Evolutionary conservation across 495 filamentous ascomycete species (phyloP).

Genomic region (Podospora comata): DNA sequence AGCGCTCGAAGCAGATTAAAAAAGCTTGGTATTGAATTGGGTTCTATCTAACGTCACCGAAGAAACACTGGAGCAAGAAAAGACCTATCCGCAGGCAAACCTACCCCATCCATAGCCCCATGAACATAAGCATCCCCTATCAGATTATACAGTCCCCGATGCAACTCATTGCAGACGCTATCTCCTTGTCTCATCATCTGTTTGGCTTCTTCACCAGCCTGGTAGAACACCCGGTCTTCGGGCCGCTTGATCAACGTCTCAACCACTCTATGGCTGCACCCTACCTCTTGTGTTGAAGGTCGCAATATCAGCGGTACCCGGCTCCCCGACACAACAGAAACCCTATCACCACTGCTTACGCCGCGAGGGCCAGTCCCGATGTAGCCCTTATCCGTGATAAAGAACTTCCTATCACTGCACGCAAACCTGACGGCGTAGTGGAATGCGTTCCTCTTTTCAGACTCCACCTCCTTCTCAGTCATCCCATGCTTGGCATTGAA

Average conservation of each 20-base stretch:
- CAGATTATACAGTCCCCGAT: slow-evolving; percentile 15
- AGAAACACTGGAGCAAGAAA: background rate
- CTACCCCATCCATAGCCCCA: slow-evolving; percentile 26
- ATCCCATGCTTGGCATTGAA: background rate
- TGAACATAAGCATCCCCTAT: slow-evolving; percentile 34
- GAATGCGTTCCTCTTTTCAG: slow-evolving; percentile 20
- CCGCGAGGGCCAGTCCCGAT: slow-evolving; percentile 25
- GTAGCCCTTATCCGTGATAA: slow-evolving; percentile 26
- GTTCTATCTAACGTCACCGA: background rate
- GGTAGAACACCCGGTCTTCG: slow-evolving; percentile 1
- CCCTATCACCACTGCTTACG: slow-evolving; percentile 14
- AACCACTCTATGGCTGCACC: background rate
- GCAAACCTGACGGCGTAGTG: slow-evolving; percentile 25
- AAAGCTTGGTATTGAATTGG: background rate
- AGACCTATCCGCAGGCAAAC: background rate
- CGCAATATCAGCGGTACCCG: slow-evolving; percentile 26
- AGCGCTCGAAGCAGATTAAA: background rate
- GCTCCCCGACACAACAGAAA: slow-evolving; percentile 21
- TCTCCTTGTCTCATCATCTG: background rate
- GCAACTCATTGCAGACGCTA: slow-evolving; percentile 1
- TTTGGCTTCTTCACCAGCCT: background rate
- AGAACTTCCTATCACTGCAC: slow-evolving; percentile 23
- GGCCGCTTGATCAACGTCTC: slow-evolving; percentile 9
- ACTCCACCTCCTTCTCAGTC: background rate
- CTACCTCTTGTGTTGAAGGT: background rate